These are phyloP conservation scores for Alternaria brassicicola DNA, from an alignment of 2,329 filamentous ascomycete species.

Conservation along the genomic window DNA sequence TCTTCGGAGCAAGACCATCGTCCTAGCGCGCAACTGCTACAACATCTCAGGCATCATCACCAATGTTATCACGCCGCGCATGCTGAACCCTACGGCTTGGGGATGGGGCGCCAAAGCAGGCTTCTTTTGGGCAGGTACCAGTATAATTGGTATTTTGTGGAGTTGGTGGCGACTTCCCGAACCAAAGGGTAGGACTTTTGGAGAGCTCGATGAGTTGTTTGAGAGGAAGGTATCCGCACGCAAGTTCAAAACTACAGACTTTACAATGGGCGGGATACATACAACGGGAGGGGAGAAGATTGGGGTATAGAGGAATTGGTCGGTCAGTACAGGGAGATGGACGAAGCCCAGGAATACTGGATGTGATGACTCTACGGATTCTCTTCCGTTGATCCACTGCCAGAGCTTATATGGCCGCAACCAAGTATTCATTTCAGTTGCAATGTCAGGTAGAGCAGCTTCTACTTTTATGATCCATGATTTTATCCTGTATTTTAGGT, in stretches of 20 bases:
- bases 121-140: slow-evolving; percentile 83
- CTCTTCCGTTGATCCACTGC: not conserved
- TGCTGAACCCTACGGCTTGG: slow-evolving; percentile 63
- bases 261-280: not conserved
- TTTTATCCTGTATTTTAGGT: too few species aligned
- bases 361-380: not conserved
- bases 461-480: not conserved
- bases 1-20: slow-evolving; percentile 86
- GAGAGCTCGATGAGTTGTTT: slow-evolving; percentile 82
- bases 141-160: slow-evolving; percentile 76
- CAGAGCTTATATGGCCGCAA: not conserved
- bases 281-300: not conserved
- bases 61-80: slow-evolving; percentile 75
- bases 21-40: slow-evolving; percentile 75
- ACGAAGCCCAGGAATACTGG: not conserved
- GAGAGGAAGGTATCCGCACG: slow-evolving; percentile 53
- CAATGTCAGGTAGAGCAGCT: accelerated
- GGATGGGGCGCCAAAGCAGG: slow-evolving; percentile 82
- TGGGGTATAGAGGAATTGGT: not conserved
- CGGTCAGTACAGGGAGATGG: not conserved
- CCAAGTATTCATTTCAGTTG: accelerated
- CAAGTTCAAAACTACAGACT: slow-evolving; percentile 13
- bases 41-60: slow-evolving; percentile 80
- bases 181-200: slow-evolving; percentile 76
- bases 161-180: slow-evolving; percentile 80